Evolutionary conservation across 2,329 filamentous ascomycete species (phyloP).

Genomic region (Cladosporium colombiae): DNA sequence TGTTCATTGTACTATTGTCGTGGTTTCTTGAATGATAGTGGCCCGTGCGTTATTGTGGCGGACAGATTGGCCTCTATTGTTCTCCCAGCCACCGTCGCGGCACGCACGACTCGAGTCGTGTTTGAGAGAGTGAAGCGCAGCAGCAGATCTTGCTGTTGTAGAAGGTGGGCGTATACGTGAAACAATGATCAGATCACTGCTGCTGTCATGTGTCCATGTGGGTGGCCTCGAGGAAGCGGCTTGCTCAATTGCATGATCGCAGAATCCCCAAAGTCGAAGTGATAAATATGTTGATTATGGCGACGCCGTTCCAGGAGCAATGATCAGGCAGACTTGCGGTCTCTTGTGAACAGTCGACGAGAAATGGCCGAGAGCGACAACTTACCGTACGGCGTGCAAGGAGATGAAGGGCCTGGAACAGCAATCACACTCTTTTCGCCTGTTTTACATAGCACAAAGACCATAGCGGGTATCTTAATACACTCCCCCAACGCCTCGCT

Average conservation of each 20-base stretch:
- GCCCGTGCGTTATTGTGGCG: background rate
- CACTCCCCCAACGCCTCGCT: background rate
- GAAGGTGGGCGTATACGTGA: background rate
- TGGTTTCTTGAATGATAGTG: background rate
- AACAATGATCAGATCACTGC: background rate
- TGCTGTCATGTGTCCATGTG: background rate
- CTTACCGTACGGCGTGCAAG: background rate
- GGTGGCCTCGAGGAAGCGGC: background rate
- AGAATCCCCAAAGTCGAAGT: background rate
- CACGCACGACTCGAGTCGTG: background rate
- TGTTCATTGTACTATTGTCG: background rate
- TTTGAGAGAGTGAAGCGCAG: background rate
- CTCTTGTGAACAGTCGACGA: background rate
- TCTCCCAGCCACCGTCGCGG: background rate
- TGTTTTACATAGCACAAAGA: background rate
- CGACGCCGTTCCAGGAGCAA: background rate
- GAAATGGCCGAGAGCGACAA: background rate
- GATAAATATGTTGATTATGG: background rate
- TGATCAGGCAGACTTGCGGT: background rate
- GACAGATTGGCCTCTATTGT: background rate
- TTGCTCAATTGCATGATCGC: background rate
- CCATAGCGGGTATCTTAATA: background rate
- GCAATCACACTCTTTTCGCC: background rate
- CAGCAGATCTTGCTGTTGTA: background rate
- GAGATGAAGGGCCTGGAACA: background rate